Evolutionary conservation across 345 rosid genomes (phyloP).

Genomic region (Barbarea vulgaris): DNA sequence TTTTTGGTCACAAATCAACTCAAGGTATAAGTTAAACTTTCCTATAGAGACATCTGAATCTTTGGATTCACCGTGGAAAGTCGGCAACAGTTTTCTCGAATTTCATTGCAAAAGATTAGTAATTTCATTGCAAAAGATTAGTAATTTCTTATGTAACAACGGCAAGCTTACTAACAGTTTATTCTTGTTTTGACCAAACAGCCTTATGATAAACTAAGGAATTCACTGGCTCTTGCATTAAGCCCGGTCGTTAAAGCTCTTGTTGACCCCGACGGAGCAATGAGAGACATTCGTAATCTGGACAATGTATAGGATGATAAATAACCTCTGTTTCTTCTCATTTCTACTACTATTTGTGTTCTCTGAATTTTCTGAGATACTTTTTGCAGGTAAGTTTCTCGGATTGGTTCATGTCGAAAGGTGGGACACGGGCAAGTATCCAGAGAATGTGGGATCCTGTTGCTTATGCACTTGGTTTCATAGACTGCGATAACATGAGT

Average conservation of each 20-base stretch:
- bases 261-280: slow-evolving; percentile 85
- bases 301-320: slow-evolving; percentile 64
- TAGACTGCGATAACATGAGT: slow-evolving; percentile 98
- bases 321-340: slow-evolving; percentile 5
- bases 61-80: neutral
- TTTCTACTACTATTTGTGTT: neutral
- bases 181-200: slow-evolving; percentile 39
- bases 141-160: neutral
- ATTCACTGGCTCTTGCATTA: slow-evolving; percentile 88
- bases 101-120: slow-evolving; percentile 2
- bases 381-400: slow-evolving; percentile 87
- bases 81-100: neutral
- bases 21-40: slow-evolving; percentile 50
- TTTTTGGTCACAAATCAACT: slow-evolving; percentile 87
- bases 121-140: neutral
- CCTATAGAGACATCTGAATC: neutral
- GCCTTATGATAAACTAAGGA: slow-evolving; percentile 94
- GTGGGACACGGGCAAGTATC: slow-evolving; percentile 85
- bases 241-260: slow-evolving; percentile 97
- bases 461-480: slow-evolving; percentile 98
- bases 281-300: slow-evolving; percentile 81
- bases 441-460: slow-evolving; percentile 99
- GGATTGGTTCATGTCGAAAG: slow-evolving; percentile 97
- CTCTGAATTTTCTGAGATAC: slow-evolving; percentile 10
- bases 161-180: neutral